Evolutionary conservation across 106 monocot species (phyloP).

Genomic region (Dendrobium catenatum): DNA sequence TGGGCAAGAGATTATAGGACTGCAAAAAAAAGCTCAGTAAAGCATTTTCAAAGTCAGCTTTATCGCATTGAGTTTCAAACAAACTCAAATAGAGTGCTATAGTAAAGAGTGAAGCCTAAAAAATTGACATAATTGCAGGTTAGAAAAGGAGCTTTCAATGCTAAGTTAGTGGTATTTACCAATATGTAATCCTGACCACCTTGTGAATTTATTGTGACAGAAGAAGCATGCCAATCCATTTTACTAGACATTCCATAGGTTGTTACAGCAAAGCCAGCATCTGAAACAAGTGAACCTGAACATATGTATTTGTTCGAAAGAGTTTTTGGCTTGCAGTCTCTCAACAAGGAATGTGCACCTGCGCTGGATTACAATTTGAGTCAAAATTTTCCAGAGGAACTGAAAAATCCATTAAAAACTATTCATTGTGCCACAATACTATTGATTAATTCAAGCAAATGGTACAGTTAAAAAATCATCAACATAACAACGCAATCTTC

Average conservation of each 20-base stretch:
- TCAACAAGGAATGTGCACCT: constrained; percentile 34
- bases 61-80: neutral
- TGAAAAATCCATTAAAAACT: neutral
- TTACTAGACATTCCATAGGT: constrained; percentile 33
- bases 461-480: neutral
- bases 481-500: neutral
- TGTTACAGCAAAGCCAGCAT: constrained; percentile 15
- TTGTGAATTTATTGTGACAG: constrained; percentile 23
- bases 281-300: neutral
- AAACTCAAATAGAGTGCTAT: neutral
- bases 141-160: neutral
- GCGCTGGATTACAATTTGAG: constrained; percentile 20
- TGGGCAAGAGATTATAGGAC: no score
- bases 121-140: neutral
- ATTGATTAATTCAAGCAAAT: neutral
- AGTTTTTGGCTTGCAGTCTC: neutral
- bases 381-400: neutral
- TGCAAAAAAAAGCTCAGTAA: neutral
- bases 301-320: neutral
- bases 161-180: constrained; percentile 8
- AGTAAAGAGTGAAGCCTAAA: neutral
- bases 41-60: neutral
- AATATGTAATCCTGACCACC: constrained; percentile 35
- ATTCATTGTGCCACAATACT: neutral
- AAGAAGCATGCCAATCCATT: constrained; percentile 43